These are phyloP conservation scores for Protea cynaroides DNA, from an alignment of 164 flowering plant genomes.

Conservation along the genomic window DNA sequence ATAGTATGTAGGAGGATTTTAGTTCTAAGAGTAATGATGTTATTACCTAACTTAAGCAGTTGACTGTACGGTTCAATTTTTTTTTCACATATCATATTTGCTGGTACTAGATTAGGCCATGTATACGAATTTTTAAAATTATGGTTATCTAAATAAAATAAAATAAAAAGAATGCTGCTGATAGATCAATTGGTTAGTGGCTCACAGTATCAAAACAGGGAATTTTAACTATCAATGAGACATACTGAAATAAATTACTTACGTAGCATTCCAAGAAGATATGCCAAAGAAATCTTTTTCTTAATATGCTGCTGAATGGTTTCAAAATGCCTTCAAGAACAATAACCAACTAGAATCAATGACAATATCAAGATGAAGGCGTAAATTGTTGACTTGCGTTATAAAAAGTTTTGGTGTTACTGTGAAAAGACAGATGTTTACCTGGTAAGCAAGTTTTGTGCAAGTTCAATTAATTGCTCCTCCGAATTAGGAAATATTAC, in stretches of 20 bases:
- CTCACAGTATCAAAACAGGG: too few species aligned
- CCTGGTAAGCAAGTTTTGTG: constrained; percentile 53
- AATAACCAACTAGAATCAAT: constrained; percentile 10
- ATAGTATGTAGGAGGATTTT: too few species aligned
- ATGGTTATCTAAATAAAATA: too few species aligned
- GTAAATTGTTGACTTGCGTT: not conserved
- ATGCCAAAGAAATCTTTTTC: constrained; percentile 39
- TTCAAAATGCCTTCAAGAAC: constrained; percentile 63
- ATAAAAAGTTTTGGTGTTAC: not conserved
- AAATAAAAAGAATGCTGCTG: too few species aligned
- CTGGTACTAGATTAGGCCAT: too few species aligned
- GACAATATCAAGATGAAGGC: not conserved
- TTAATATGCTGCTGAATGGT: constrained; percentile 40
- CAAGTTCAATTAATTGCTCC: constrained; percentile 53
- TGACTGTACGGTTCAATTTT: too few species aligned
- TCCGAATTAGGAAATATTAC: constrained; percentile 90
- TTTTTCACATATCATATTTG: too few species aligned
- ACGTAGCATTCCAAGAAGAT: constrained; percentile 56
- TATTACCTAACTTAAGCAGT: too few species aligned
- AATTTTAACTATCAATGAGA: too few species aligned
- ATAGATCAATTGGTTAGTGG: too few species aligned
- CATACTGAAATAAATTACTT: constrained; percentile 25
- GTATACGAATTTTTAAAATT: too few species aligned
- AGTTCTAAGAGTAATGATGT: too few species aligned
- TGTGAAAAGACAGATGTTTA: constrained; percentile 18